Conservation (phyloP, 306 rosid species). For the Cucurbita argyrosperma region DNA sequence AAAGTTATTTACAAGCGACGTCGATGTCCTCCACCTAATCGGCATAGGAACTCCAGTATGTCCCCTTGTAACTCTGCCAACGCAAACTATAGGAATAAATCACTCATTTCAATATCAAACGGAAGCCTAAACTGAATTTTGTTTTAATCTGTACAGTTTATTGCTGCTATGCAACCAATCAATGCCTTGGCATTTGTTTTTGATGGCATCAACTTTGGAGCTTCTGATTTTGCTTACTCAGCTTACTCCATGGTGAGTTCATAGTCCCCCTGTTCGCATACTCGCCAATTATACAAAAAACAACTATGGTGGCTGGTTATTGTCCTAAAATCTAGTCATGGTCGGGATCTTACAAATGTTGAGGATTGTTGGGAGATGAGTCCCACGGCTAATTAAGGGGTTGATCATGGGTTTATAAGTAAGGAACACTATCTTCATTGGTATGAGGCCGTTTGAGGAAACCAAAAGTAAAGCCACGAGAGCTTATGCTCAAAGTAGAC, state of each 20-base stretch:
- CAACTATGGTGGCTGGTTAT: not conserved
- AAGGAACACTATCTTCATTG: too few relatives aligned
- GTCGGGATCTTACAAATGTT: too few relatives aligned
- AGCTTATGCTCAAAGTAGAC: too few relatives aligned
- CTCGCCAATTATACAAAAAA: not conserved
- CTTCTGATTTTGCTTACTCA: constrained; percentile 93
- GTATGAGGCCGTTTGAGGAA: too few relatives aligned
- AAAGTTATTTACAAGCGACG: constrained; percentile 55
- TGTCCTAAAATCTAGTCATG: not conserved
- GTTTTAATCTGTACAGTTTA: constrained; percentile 41
- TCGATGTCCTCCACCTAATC: constrained; percentile 49
- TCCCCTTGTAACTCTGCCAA: constrained; percentile 6
- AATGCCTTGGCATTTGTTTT: constrained; percentile 85
- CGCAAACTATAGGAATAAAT: not conserved
- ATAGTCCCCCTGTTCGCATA: constrained; percentile 1
- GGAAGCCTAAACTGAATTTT: constrained; percentile 1
- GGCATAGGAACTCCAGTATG: constrained; percentile 66
- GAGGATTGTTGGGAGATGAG: too few relatives aligned
- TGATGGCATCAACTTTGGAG: constrained; percentile 95
- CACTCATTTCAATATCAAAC: not conserved
- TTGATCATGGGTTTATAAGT: too few relatives aligned
- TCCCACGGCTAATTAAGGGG: too few relatives aligned
- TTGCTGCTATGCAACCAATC: constrained; percentile 83
- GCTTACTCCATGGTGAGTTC: constrained; percentile 80
- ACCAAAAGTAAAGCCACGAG: too few relatives aligned